Evolutionary conservation across 2,329 filamentous ascomycete genomes (phyloP), one percentile per base, ranked within the genome.

Genomic region (Camillea tinctor): DNA sequence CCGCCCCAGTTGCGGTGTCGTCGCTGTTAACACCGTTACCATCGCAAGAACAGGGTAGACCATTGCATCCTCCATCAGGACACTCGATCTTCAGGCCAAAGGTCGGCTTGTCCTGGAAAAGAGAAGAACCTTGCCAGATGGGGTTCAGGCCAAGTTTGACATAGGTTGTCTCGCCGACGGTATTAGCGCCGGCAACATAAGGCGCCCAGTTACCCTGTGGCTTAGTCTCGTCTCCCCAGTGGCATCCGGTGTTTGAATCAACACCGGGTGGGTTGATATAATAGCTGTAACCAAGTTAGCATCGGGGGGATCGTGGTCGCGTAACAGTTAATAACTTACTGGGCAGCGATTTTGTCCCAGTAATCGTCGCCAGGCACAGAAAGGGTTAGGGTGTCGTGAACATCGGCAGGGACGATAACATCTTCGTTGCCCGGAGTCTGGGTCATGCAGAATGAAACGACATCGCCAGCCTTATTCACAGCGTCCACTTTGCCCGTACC

Each of bases 101-200:
- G 5, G 77, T 80, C 6, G 90, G 90, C 64, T 83, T 81, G 20
- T 77, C 81, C 64, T 80, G 77, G 52, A 80, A 80, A 69, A 91
- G 76, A 19, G 79, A 55, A 64, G 84, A 76, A 68, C 80, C 69
- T 67, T 87, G 81, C 75, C 86, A 93, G 63, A 91, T 89, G 22
- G 91, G 91, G 74, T 93, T 93, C 82, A 87, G 90, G 57, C 87
- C 90, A 56, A 93, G 79, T 78, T 92, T 93, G 68, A 92, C 82
- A 71, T 84, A 93, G 1, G 90, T 92, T 62, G 84, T 76, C 55
- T 90, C 91, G 55, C 75, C 80, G 52, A 87, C 86, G 17, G 86
- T 87, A 75, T 93, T 93, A 59, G 89, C 88, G 60, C 91, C 91
- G 15, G 88, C 88, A 64, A 93, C 90, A 70, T 88, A 94, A 1